These are phyloP conservation scores for Plasmodium sp. DNA, from an alignment of 169 alveolate genomes.

Conservation along the genomic window DNA sequence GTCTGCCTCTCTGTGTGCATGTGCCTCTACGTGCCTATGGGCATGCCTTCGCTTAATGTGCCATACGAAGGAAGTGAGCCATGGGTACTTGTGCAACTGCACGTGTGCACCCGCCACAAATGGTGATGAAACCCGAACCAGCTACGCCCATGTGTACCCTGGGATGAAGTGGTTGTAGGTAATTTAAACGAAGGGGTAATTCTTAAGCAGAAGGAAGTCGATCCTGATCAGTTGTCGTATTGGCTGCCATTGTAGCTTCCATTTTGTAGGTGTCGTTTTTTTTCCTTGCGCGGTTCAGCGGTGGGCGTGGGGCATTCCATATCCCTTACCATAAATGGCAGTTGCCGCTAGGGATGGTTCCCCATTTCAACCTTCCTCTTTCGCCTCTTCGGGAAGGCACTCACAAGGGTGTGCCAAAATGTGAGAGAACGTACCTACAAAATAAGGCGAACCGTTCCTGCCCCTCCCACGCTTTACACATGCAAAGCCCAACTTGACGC, in stretches of 20 bases:
- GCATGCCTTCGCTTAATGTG: not conserved
- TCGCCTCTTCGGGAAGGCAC: not conserved
- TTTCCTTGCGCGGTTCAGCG: not conserved
- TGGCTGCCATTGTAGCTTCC: not conserved
- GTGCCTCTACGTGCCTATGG: not conserved
- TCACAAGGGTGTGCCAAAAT: not conserved
- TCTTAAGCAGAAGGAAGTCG: not conserved
- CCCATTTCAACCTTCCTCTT: not conserved
- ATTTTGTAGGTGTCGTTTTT: not conserved
- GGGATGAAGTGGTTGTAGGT: not conserved
- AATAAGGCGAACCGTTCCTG: not conserved
- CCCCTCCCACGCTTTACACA: not conserved
- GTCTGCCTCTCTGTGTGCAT: not conserved
- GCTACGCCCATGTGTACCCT: not conserved
- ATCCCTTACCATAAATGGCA: not conserved
- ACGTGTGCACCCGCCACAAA: not conserved
- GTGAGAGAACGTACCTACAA: not conserved
- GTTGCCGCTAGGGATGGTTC: not conserved
- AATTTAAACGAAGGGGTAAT: not conserved
- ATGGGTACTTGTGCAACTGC: not conserved
- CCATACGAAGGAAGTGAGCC: not conserved
- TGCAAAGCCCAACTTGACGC: not conserved
- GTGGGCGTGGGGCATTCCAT: not conserved
- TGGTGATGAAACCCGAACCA: not conserved
- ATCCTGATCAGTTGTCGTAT: not conserved